A percentile compares a stretch with the other conserved stretches of the same genome.
These are phyloP conservation scores for Emmonsiellopsis sp. DNA, from an alignment of 2,329 filamentous ascomycete genomes.

Conservation along the genomic window DNA sequence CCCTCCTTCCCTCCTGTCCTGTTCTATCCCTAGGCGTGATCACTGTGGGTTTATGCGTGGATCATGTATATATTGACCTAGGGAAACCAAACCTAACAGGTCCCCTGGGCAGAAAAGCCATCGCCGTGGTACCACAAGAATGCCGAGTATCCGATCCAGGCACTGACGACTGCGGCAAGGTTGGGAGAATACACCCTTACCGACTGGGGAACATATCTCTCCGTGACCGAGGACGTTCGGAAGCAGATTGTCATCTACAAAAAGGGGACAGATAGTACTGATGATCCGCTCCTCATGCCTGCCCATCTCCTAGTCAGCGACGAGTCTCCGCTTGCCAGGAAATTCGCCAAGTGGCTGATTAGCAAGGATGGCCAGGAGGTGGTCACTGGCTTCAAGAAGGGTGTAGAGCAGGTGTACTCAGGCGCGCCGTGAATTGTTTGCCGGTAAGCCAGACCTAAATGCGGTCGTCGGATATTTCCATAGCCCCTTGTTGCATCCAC, in stretches of 20 bases:
- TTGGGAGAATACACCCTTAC: conserved; percentile 40
- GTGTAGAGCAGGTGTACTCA: neutral
- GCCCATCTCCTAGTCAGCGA: conserved; percentile 20
- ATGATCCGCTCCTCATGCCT: conserved; percentile 35
- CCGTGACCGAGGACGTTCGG: conserved; percentile 24
- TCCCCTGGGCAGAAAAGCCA: neutral
- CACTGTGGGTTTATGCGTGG: no score
- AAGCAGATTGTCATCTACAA: conserved; percentile 24
- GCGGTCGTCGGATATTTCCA: no score
- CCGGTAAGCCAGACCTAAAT: no score
- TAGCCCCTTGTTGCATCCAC: no score
- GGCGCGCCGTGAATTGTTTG: neutral
- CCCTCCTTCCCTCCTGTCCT: neutral
- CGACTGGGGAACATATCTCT: conserved; percentile 37
- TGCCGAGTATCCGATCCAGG: conserved; percentile 36
- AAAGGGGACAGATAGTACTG: conserved; percentile 24
- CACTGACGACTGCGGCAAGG: conserved; percentile 31
- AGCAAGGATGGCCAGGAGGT: neutral
- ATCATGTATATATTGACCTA: neutral
- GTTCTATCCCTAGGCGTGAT: no score
- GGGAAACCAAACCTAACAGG: neutral
- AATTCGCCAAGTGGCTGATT: neutral
- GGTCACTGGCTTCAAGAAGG: neutral
- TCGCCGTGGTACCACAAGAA: neutral
- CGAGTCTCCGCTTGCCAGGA: neutral